Evolutionary conservation across 78 protist genomes (phyloP).

Genomic region (Planoprotostelium fungivorum): DNA sequence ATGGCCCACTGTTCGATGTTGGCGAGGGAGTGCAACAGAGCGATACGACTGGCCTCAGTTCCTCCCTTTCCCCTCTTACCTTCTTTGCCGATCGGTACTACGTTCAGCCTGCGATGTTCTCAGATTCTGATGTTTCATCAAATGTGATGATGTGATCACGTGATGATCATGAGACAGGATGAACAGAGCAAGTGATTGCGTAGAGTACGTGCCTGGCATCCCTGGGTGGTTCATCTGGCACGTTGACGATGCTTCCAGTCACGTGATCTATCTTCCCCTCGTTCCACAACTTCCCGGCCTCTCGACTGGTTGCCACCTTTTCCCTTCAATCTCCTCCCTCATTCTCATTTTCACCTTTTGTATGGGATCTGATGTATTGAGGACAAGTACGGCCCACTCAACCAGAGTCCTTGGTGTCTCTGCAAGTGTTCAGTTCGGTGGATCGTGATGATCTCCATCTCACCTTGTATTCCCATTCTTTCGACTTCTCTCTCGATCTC

Average conservation of each 20-base stretch:
- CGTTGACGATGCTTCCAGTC: neutral
- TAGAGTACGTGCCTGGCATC: neutral
- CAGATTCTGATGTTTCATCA: too few relatives aligned
- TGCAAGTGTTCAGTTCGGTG: neutral
- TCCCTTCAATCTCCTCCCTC: neutral
- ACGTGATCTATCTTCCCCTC: neutral
- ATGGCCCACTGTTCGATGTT: neutral
- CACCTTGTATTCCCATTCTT: neutral
- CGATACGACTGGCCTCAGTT: neutral
- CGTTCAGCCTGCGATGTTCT: neutral
- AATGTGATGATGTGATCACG: too few relatives aligned
- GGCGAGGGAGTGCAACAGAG: neutral
- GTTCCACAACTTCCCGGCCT: neutral
- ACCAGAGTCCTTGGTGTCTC: neutral
- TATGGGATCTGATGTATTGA: neutral
- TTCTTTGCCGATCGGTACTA: neutral
- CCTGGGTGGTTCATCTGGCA: neutral
- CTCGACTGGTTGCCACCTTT: neutral
- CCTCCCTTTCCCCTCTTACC: neutral
- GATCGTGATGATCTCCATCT: neutral
- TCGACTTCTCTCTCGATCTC: neutral
- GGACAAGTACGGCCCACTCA: neutral
- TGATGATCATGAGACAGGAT: too few relatives aligned
- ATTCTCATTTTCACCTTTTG: neutral
- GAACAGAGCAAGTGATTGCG: neutral